Evolutionary conservation across 1,139 yeast species (phyloP).

Genomic region (Geotrichum macrosporum): DNA sequence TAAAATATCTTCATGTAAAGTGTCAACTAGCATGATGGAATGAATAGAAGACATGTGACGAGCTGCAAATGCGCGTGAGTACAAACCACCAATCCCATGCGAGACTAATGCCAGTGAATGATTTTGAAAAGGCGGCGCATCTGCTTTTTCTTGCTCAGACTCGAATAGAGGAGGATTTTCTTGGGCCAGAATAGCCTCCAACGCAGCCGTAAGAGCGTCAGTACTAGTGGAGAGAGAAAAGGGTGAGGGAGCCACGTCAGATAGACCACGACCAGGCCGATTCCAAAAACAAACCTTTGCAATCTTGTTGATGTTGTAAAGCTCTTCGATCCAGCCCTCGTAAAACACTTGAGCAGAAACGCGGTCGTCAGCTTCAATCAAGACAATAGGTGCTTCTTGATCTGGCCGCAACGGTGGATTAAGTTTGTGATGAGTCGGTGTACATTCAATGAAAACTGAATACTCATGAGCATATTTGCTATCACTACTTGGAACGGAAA

Average conservation of each 20-base stretch:
- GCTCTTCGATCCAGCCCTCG: constrained; percentile 69
- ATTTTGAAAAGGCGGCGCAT: constrained; percentile 22
- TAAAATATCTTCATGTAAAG: constrained; percentile 70
- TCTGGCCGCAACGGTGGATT: constrained; percentile 22
- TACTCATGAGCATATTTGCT: constrained; percentile 5
- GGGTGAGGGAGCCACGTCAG: constrained; percentile 80
- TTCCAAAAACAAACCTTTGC: constrained; percentile 80
- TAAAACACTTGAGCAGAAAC: constrained; percentile 55
- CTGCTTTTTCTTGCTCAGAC: neutral
- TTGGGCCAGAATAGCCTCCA: constrained; percentile 10
- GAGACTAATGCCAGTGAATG: constrained; percentile 62
- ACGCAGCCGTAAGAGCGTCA: constrained; percentile 60
- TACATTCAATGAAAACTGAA: constrained; percentile 54
- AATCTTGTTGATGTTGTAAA: constrained; percentile 55
- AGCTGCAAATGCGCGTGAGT: constrained; percentile 70
- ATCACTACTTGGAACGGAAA: constrained; percentile 4
- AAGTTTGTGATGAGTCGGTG: constrained; percentile 30
- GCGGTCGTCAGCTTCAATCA: constrained; percentile 73
- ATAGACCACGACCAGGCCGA: constrained; percentile 78
- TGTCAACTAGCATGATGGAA: constrained; percentile 58
- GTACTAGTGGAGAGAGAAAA: constrained; percentile 60
- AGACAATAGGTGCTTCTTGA: constrained; percentile 53
- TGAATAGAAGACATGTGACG: constrained; percentile 51
- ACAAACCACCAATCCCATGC: constrained; percentile 80
- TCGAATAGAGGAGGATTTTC: constrained; percentile 3